A percentile compares a stretch with the other conserved stretches of the same genome.
Evolutionary conservation across 208 protist species (phyloP).

Genomic region (Entamoeba invadens): DNA sequence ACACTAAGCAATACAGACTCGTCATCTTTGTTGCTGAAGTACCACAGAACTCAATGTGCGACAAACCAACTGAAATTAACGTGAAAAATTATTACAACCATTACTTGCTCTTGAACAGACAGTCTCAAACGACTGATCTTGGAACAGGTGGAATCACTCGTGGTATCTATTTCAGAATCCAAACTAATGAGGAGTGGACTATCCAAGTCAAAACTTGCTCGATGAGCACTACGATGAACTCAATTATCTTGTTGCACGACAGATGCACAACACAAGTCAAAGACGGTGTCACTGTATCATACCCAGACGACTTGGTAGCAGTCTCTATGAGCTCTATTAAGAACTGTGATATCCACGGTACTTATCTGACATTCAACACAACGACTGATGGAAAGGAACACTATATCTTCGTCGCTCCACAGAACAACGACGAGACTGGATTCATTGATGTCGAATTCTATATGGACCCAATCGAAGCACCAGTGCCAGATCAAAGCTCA

Average conservation of each 20-base stretch:
- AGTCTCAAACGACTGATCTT: not conserved
- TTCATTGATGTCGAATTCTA: not conserved
- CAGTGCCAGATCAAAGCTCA: not conserved
- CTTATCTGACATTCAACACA: not conserved
- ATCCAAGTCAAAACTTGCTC: not conserved
- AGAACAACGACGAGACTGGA: not conserved
- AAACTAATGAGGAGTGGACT: not conserved
- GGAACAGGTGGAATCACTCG: not conserved
- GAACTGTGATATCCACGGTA: not conserved
- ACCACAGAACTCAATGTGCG: not conserved
- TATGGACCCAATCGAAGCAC: not conserved
- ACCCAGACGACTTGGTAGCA: not conserved
- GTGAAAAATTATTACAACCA: not conserved
- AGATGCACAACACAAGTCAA: not conserved
- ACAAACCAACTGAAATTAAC: not conserved
- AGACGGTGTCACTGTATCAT: not conserved
- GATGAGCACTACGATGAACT: not conserved
- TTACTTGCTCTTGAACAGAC: not conserved
- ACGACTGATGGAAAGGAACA: not conserved
- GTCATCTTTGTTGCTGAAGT: not conserved
- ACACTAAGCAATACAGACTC: not conserved
- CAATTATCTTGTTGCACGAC: not conserved
- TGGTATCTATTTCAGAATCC: not conserved
- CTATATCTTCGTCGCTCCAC: not conserved
- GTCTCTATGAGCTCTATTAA: not conserved